A percentile compares a stretch with the other conserved stretches of the same genome.
Conservation (phyloP, 2,329 filamentous ascomycete species). For the Sarocladium oryzae region DNA sequence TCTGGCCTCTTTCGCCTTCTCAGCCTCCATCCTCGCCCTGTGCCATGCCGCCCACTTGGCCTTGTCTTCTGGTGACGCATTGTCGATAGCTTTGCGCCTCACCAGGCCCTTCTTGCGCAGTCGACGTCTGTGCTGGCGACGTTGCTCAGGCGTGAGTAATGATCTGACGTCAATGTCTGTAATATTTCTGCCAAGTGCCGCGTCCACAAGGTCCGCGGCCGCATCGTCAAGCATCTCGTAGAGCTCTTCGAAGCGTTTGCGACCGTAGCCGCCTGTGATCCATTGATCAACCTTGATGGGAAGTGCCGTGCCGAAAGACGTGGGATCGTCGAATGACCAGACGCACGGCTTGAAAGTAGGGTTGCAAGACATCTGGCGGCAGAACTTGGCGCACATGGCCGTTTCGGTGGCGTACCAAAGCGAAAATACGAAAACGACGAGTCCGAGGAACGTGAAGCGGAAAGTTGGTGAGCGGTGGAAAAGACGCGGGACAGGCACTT, state of each 20-base stretch:
- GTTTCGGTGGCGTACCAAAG: conserved; percentile 52
- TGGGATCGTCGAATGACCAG: conserved; percentile 52
- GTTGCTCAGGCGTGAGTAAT: conserved; percentile 37
- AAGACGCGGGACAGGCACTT: conserved; percentile 39
- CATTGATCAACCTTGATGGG: conserved; percentile 59
- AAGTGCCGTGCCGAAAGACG: conserved; percentile 49
- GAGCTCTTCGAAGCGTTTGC: conserved; percentile 28
- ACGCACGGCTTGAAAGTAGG: conserved; percentile 36
- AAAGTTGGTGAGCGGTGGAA: conserved; percentile 38
- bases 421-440: conserved; percentile 34
- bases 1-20: conserved; percentile 31
- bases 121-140: conserved; percentile 42
- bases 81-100: conserved; percentile 21
- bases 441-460: conserved; percentile 41
- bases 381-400: conserved; percentile 46
- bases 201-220: conserved; percentile 42
- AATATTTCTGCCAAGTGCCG: conserved; percentile 37
- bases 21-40: conserved; percentile 30
- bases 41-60: conserved; percentile 40
- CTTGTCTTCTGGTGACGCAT: conserved; percentile 31
- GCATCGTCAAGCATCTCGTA: conserved; percentile 40
- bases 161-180: conserved; percentile 34
- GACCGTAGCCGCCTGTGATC: conserved; percentile 46
- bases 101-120: conserved; percentile 40
- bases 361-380: conserved; percentile 43